These are phyloP conservation scores for Cladosporium cucumerinum DNA, from an alignment of 2,329 filamentous ascomycete species.

Conservation along the genomic window DNA sequence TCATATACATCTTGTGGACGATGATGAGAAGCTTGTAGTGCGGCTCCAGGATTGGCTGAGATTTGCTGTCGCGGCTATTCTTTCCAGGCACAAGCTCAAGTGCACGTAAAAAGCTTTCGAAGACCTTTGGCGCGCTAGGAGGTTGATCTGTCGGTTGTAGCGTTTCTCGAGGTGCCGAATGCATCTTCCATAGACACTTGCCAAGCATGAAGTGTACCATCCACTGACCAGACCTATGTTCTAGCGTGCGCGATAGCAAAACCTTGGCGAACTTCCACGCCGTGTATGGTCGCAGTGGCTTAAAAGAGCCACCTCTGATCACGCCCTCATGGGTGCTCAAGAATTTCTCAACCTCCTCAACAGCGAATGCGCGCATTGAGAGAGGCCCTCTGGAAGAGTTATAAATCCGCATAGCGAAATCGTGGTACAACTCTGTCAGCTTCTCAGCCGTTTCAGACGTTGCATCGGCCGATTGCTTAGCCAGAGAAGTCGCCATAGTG, in stretches of 20 bases:
- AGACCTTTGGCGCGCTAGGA: constrained; percentile 45
- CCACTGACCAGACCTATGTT: constrained; percentile 61
- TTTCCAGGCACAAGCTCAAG: constrained; percentile 56
- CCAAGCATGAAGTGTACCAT: constrained; percentile 66
- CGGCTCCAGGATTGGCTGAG: constrained; percentile 81
- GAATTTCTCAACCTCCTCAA: constrained; percentile 60
- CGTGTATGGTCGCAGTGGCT: constrained; percentile 55
- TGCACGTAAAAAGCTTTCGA: constrained; percentile 57
- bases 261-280: constrained; percentile 64
- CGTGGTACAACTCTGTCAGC: constrained; percentile 63
- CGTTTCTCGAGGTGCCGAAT: constrained; percentile 36
- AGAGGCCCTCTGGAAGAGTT: constrained; percentile 66
- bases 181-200: constrained; percentile 73
- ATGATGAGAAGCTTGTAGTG: constrained; percentile 88
- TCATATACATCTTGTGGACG: constrained; percentile 72
- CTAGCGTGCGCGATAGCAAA: constrained; percentile 58
- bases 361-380: constrained; percentile 62
- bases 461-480: constrained; percentile 55
- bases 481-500: constrained; percentile 63
- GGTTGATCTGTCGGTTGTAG: constrained; percentile 21
- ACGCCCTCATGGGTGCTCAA: constrained; percentile 50
- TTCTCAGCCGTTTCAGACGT: constrained; percentile 53
- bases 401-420: constrained; percentile 67
- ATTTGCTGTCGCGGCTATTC: constrained; percentile 57
- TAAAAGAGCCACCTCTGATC: constrained; percentile 58